Conservation (phyloP, 139 green algal species). For the Diplosphaera chodatii region DNA sequence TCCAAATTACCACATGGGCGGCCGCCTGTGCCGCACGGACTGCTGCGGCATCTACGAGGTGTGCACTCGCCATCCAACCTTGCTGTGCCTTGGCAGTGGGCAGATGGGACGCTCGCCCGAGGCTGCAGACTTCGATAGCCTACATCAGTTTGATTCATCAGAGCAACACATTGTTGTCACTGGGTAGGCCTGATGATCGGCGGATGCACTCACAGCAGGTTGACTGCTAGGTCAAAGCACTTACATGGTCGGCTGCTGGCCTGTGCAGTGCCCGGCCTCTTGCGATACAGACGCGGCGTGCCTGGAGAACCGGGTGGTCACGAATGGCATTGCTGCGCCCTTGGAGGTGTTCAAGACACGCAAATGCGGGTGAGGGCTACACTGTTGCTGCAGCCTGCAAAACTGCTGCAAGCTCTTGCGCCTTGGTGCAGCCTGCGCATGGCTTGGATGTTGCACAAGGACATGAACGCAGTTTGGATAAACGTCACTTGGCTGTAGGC, state of each 20-base stretch:
- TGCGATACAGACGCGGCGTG: slow-evolving; percentile 8
- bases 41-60: slow-evolving; percentile 33
- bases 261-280: slow-evolving; percentile 10
- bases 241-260: neutral
- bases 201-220: too few species aligned
- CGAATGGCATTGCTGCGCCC: slow-evolving; percentile 34
- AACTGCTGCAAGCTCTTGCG: too few species aligned
- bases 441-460: too few species aligned
- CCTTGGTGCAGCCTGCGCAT: too few species aligned
- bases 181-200: too few species aligned
- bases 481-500: too few species aligned
- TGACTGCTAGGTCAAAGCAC: neutral
- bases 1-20: slow-evolving; percentile 7
- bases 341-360: slow-evolving; percentile 64
- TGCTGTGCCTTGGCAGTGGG: neutral
- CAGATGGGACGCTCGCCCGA: too few species aligned
- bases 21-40: slow-evolving; percentile 25
- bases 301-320: slow-evolving; percentile 31
- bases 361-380: too few species aligned
- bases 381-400: too few species aligned
- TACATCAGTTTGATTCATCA: too few species aligned
- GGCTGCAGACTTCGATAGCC: neutral
- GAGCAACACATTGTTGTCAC: too few species aligned
- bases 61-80: neutral
- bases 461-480: too few species aligned